Base-by-base conservation (phyloP, 306 rosid species). In the Biancaea sappan region DNA sequence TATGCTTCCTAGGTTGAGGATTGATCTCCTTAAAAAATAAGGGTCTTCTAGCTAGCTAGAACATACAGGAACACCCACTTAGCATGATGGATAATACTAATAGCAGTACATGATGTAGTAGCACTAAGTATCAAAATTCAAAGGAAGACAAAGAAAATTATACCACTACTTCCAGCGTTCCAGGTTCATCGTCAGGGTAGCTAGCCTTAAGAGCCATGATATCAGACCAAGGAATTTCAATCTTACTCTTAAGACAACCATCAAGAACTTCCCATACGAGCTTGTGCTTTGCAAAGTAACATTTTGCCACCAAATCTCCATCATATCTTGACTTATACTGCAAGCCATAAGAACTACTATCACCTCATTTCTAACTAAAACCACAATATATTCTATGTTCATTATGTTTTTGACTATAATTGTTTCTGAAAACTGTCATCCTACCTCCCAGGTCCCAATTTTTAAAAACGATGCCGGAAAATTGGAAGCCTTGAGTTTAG, bases 221-320 rank as follows among this genome's bases (percentile, higher is more conserved):
- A 81, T 92, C 94, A 29, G 98, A 92, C 98, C 98, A 90, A 47
- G 91, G 96, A 41, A 90, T 88, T 81, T 92, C 98, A 76, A 92
- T 92, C 85, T 92, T 92, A 81, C 86, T 92, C 87, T 92, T 92
- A 3, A 92, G 92, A 74, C 88, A 85, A 18, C 96, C 94, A 73
- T 92, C 94, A 75, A 92, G 94, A 1, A 92, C 96, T 81, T 92
- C 98, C 98, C 98, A 92, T 6, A 90, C 98, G 22, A 92, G 90
- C 76, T 90, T 92, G 74, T 92, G 98, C 88, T 90, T 92, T 3
- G 90, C 93, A 77, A 85, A 92, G 74, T 92, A 92, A 81, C 94
- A 92, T 71, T 92, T 92, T 5, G 88, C 96, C 73, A 92, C 96
- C 64, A 92, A 84, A 72, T 92, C 98, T 16, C 98, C 98, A 77